Base-by-base conservation (phyloP, 2,329 filamentous ascomycete species). In the Albophoma yamanashiensis region DNA sequence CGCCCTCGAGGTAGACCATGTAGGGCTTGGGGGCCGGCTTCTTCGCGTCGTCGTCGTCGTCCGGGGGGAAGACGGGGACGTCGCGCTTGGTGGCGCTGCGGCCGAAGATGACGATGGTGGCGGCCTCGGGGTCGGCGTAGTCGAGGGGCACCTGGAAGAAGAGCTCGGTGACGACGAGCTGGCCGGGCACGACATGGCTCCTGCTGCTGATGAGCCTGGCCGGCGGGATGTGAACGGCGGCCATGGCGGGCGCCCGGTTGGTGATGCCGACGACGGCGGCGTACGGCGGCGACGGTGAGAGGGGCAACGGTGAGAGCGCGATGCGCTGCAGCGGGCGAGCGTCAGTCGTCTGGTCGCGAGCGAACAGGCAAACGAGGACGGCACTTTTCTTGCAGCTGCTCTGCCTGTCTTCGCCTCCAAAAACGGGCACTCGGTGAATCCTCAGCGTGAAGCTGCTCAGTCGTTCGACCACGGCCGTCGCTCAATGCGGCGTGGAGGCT, bases 71-170 rank as follows among this genome's bases (percentile, higher is more conserved):
- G 60, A 87, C 82, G 50, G 83, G 82, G 34, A 77, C 80, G 64
- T 91, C 86, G 61, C 86, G 77, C 66, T 86, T 89, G 59, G 82
- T 78, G 20, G 88, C 89, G 58, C 84, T 88, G 58, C 91, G 87
- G 40, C 84, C 92, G 72, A 96, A 97, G 42, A 97, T 78, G 59
- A 83, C 84, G 63, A 97, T 80, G 6, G 78, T 84, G 56, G 82
- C 83, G 38, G 79, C 76, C 3, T 77, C 70, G 1, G 85, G 85
- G 59, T 86, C 82, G 63, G 76, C 75, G 73, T 96, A 89, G 76
- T 96, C 89, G 62, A 90, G 81, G 4, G 92, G 92, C 14, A 96
- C 92, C 65, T 91, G 82, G 74, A 96, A 96, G 78, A 91, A 89
- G 68, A 93, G 82, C 71, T 96, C 92, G 2, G 89, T 89, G 62